phyloP scores from a whole-genome alignment of 2,329 filamentous ascomycete species.

The Epichloe aotearoae region DNA sequence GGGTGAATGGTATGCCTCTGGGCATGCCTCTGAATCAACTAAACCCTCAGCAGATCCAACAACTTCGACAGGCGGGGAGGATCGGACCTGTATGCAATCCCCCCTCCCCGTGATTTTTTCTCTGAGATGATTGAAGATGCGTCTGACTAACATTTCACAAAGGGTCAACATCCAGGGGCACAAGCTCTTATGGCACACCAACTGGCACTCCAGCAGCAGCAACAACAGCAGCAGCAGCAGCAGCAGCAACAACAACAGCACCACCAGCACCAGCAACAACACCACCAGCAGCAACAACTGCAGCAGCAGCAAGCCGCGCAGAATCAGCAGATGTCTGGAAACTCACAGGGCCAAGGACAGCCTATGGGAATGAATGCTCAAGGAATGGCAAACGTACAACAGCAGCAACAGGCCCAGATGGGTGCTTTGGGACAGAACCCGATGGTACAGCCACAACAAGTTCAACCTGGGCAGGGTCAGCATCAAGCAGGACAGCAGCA shows the following conservation, averaged over 20 bases:
- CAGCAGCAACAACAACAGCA: constrained; percentile 8
- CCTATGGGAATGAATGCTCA: constrained; percentile 35
- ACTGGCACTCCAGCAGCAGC: constrained; percentile 36
- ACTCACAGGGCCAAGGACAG: constrained; percentile 26
- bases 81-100: constrained; percentile 26
- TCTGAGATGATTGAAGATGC: not conserved
- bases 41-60: constrained; percentile 37
- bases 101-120: not conserved
- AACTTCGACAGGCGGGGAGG: constrained; percentile 30
- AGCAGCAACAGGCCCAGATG: constrained; percentile 9
- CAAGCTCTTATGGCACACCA: constrained; percentile 35
- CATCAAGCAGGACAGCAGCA: constrained; percentile 23
- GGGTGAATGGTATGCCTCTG: constrained; percentile 33
- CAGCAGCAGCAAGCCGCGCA: constrained; percentile 22
- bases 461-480: constrained; percentile 11
- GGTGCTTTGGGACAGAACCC: constrained; percentile 8
- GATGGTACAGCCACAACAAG: constrained; percentile 9
- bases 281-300: constrained; percentile 23
- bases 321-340: constrained; percentile 26
- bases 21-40: constrained; percentile 36
- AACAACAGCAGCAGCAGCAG: constrained; percentile 29
- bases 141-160: not conserved
- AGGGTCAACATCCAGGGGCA: constrained; percentile 19
- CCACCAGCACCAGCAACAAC: constrained; percentile 26
- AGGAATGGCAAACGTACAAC: constrained; percentile 28